phyloP scores from a whole-genome alignment of 495 filamentous ascomycete genomes.

The Daldinia bambusicola region DNA sequence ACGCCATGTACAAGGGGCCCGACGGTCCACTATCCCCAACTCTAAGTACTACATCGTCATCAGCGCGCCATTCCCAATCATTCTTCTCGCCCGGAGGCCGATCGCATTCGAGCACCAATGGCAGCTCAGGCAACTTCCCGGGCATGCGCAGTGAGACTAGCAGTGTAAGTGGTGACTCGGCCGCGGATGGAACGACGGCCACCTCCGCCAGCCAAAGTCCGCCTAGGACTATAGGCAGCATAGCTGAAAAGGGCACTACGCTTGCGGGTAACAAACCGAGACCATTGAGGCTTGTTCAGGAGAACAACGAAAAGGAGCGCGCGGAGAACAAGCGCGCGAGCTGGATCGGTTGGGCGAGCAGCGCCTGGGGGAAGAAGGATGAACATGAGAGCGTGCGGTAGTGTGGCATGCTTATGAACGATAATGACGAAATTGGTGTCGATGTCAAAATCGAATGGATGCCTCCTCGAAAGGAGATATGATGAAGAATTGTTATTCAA shows the following conservation, averaged over 20 bases:
- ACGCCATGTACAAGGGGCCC: constrained; percentile 80
- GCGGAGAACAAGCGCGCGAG: constrained; percentile 61
- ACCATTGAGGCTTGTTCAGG: constrained; percentile 87
- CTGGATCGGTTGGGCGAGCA: constrained; percentile 66
- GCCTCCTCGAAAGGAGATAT: neutral
- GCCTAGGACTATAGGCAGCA: constrained; percentile 59
- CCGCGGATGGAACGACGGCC: constrained; percentile 56
- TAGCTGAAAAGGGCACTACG: constrained; percentile 66
- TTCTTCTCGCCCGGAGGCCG: constrained; percentile 50
- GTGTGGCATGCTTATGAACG: neutral
- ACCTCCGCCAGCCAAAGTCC: constrained; percentile 65
- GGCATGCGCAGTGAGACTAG: constrained; percentile 67
- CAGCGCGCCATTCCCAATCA: constrained; percentile 55
- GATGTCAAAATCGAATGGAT: neutral
- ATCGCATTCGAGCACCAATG: constrained; percentile 37
- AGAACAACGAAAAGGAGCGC: constrained; percentile 54
- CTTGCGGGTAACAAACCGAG: constrained; percentile 79
- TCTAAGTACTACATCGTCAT: constrained; percentile 55
- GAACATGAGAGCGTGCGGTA: constrained; percentile 42
- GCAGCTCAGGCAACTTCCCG: constrained; percentile 62
- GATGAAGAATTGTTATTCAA: constrained; percentile 4
- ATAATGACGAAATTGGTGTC: neutral
- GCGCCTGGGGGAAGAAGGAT: constrained; percentile 56
- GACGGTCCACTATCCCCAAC: constrained; percentile 66
- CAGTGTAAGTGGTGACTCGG: constrained; percentile 70